A percentile compares a stretch with the other conserved stretches of the same genome.
phyloP scores from a whole-genome alignment of 2,329 filamentous ascomycete genomes.

The Ophidiomyces ophidiicola region DNA sequence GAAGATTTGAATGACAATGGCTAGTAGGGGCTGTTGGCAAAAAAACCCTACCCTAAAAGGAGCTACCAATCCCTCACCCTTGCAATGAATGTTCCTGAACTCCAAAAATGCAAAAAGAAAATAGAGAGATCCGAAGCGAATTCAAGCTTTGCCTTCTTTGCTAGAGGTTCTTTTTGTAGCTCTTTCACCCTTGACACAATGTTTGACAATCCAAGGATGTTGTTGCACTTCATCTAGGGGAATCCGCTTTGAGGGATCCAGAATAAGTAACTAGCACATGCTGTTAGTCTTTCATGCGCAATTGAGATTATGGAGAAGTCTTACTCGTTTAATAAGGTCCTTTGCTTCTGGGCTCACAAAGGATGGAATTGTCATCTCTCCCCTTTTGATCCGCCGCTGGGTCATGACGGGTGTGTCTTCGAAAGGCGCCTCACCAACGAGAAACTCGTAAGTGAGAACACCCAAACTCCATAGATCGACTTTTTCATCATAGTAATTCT shows the following conservation, averaged over 20 bases:
- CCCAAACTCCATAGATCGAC: constrained; percentile 94
- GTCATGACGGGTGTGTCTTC: constrained; percentile 95
- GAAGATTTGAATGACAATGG: constrained; percentile 6
- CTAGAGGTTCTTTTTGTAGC: constrained; percentile 33
- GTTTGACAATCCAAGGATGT: constrained; percentile 95
- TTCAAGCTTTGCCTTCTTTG: constrained; percentile 17
- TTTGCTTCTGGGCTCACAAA: constrained; percentile 84
- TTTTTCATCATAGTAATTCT: constrained; percentile 89
- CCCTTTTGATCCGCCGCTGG: constrained; percentile 72
- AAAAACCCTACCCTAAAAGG: constrained; percentile 4
- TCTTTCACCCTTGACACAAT: constrained; percentile 54
- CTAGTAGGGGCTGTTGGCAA: not conserved
- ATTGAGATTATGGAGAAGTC: constrained; percentile 19
- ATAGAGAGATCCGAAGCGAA: not conserved
- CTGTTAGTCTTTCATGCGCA: constrained; percentile 17
- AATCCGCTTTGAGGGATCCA: constrained; percentile 89
- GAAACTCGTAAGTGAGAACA: constrained; percentile 89
- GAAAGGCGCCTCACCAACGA: constrained; percentile 92
- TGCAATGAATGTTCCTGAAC: not conserved
- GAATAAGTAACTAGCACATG: constrained; percentile 60
- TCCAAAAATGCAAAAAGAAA: constrained; percentile 4
- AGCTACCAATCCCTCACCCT: not conserved
- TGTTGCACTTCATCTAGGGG: constrained; percentile 75
- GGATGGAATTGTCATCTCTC: constrained; percentile 82
- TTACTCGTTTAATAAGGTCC: constrained; percentile 82